phyloP scores from a whole-genome alignment of 1,284 basidiomycete genomes.

The Moniliella sp. region DNA sequence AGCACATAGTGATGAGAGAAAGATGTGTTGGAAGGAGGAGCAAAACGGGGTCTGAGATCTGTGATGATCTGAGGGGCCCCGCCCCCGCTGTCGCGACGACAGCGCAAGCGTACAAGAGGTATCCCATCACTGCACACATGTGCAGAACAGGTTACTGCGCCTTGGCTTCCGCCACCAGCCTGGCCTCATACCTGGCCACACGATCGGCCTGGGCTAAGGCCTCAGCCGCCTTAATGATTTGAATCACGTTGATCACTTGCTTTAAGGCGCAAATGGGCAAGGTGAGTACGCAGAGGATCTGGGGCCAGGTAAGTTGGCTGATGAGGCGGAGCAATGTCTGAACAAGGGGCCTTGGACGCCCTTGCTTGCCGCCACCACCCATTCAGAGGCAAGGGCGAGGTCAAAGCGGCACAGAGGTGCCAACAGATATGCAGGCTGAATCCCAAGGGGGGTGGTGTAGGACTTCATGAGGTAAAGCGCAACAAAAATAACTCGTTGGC shows the following conservation, averaged over 20 bases:
- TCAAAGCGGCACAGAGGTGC: slow-evolving; percentile 6
- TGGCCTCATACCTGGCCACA: slow-evolving; percentile 11
- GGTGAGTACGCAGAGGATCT: slow-evolving; percentile 47
- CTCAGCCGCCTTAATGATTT: slow-evolving; percentile 96
- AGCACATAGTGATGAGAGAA: too few relatives aligned
- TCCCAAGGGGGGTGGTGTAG: slow-evolving; percentile 37
- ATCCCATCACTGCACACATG: too few relatives aligned
- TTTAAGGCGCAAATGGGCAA: slow-evolving; percentile 58
- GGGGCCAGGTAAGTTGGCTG: slow-evolving; percentile 52
- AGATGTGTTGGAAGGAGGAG: too few relatives aligned
- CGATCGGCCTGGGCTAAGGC: slow-evolving; percentile 38
- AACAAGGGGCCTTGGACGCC: slow-evolving; percentile 5
- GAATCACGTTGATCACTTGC: slow-evolving; percentile 84
- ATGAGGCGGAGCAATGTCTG: slow-evolving; percentile 15
- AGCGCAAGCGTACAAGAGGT: too few relatives aligned
- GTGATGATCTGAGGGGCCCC: too few relatives aligned
- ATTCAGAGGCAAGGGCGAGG: too few relatives aligned
- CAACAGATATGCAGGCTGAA: slow-evolving; percentile 5
- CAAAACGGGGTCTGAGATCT: too few relatives aligned
- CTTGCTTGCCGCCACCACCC: too few relatives aligned
- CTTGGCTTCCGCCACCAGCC: too few relatives aligned
- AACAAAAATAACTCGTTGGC: slow-evolving; percentile 93
- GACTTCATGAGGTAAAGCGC: slow-evolving; percentile 85
- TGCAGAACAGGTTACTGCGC: too few relatives aligned
- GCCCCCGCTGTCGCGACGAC: too few relatives aligned